Percentiles rank a stretch among this genome's conserved stretches.
Conservation (phyloP, 106 monocot species). For the Dendrobium officinale region DNA sequence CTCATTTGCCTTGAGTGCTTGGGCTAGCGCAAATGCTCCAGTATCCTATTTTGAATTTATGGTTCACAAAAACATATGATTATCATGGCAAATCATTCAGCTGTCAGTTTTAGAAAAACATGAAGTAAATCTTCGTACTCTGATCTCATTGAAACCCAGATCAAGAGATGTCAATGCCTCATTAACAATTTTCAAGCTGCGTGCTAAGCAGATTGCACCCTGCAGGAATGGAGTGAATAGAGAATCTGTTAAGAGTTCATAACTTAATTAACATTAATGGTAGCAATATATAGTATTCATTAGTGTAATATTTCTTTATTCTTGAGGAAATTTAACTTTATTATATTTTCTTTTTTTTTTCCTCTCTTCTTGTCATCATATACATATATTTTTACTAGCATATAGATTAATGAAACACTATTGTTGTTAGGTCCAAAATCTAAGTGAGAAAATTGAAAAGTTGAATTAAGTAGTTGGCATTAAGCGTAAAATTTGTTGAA, state of each 20-base stretch:
- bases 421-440: too few species aligned
- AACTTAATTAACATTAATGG: too few species aligned
- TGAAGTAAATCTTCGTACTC: conserved; percentile 36
- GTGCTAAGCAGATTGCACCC: conserved; percentile 85
- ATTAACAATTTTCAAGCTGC: conserved; percentile 91
- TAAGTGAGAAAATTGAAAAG: too few species aligned
- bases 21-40: conserved; percentile 91
- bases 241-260: not conserved
- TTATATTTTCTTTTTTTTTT: too few species aligned
- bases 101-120: not conserved
- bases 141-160: conserved; percentile 96
- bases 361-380: too few species aligned
- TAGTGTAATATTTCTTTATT: too few species aligned
- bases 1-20: conserved; percentile 94
- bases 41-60: conserved; percentile 48
- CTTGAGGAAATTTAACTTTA: too few species aligned
- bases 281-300: too few species aligned
- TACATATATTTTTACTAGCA: too few species aligned
- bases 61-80: not conserved
- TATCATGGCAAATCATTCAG: not conserved
- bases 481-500: too few species aligned
- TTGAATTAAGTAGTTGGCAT: too few species aligned
- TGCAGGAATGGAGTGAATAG: conserved; percentile 12
- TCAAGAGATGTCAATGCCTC: conserved; percentile 87
- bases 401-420: too few species aligned